Base-by-base conservation (phyloP, 139 green algal species). In the Desmodesmus armatus region DNA sequence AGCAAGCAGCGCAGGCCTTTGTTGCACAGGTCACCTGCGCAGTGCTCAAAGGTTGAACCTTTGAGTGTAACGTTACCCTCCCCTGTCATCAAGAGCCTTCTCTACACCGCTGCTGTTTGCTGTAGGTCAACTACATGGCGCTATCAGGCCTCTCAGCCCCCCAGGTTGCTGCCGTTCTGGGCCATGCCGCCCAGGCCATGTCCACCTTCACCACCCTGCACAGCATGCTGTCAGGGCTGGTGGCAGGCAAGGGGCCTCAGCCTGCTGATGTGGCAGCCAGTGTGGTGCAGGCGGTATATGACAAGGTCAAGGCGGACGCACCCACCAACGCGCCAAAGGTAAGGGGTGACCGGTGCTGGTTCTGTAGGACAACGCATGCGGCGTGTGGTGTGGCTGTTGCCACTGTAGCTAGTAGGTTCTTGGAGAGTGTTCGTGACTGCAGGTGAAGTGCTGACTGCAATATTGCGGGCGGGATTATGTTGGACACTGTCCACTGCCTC, bases 111-210 rank as follows among this genome's bases (percentile, higher is more conserved):
- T 39, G 60, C 60, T 35, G 9, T 15, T 21, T 41, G 65, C 43
- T 29, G 29, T 49, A 66, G 76, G 80, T 67, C 6, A 25, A 86
- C 33, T 80, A 80, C 49, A 49, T 80, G 31, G 43, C 47, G 9
- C 69, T 79, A 31, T 11, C 40, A 35, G 80, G 80, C 37, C 6
- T 13, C 27, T 37, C 60, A 33, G 40, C 40, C 25, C 17, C 44
- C 63, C 53, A 67, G 31, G 13, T 86, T 1, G 80, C 40, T 23
- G 80, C 67, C 23, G 67, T 78, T 3, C 33, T 86, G 31, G 80
- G 69, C 35, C 60, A 27, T 41, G 72, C 41, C 51, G 25, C 47
- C 15, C 49, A 79, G 51, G 33, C 40, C 47, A 74, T 62, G 49
- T 65, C 67, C 51, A 55, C 49, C 1, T 53, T 79, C 15, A 17